These are phyloP conservation scores for Handroanthus guayacan DNA, from an alignment of 257 asterid species.

Conservation along the genomic window DNA sequence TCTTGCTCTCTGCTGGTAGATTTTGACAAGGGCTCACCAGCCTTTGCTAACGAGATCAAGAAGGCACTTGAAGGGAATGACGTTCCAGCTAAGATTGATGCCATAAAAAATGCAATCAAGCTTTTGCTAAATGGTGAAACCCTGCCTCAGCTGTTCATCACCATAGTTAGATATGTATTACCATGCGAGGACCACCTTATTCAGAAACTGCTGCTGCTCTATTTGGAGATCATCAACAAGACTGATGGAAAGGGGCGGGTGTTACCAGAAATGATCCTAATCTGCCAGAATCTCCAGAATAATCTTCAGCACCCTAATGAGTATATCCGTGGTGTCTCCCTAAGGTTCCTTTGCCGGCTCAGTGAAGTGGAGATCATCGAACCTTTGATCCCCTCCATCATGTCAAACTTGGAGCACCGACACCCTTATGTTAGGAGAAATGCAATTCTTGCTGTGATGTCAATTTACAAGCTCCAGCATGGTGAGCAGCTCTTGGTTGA, in stretches of 20 bases:
- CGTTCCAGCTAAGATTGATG: slow-evolving; percentile 79
- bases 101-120: slow-evolving; percentile 91
- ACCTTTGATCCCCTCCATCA: slow-evolving; percentile 91
- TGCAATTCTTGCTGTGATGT: slow-evolving; percentile 96
- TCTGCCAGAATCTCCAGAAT: slow-evolving; percentile 90
- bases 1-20: slow-evolving; percentile 85
- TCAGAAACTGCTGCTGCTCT: slow-evolving; percentile 83
- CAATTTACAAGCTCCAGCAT: slow-evolving; percentile 89
- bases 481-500: slow-evolving; percentile 95
- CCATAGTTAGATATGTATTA: slow-evolving; percentile 85
- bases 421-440: slow-evolving; percentile 86
- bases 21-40: slow-evolving; percentile 94
- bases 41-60: slow-evolving; percentile 94
- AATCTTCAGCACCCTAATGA: slow-evolving; percentile 95
- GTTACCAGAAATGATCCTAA: slow-evolving; percentile 93
- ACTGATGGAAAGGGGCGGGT: slow-evolving; percentile 90
- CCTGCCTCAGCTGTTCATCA: slow-evolving; percentile 88
- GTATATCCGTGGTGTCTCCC: slow-evolving; percentile 90
- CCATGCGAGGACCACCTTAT: slow-evolving; percentile 95
- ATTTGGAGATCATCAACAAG: slow-evolving; percentile 90
- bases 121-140: slow-evolving; percentile 95
- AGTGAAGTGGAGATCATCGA: slow-evolving; percentile 92
- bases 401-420: slow-evolving; percentile 92
- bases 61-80: slow-evolving; percentile 94
- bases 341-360: slow-evolving; percentile 91